These are phyloP conservation scores for Fragilariopsis cylindrus DNA, from an alignment of 108 stramenopile genomes.

Conservation along the genomic window DNA sequence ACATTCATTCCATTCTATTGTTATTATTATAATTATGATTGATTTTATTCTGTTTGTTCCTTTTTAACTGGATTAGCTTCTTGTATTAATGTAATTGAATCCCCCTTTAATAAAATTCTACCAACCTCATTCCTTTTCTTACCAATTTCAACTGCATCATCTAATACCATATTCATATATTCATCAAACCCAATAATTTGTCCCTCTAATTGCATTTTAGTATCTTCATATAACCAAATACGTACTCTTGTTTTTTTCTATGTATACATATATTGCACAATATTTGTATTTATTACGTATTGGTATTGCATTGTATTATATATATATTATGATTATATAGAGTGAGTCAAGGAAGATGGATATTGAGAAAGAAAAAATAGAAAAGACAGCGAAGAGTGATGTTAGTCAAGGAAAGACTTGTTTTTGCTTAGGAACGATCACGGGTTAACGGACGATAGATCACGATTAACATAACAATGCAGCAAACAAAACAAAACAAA, in stretches of 20 bases:
- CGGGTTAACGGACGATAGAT: too few relatives aligned
- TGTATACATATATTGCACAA: neutral
- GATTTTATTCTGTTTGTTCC: slow-evolving; percentile 14
- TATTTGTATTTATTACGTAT: neutral
- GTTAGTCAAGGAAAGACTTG: neutral
- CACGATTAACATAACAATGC: too few relatives aligned
- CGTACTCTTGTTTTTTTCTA: slow-evolving; percentile 91
- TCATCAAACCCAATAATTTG: slow-evolving; percentile 96
- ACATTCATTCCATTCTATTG: too few relatives aligned
- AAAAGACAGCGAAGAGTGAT: neutral
- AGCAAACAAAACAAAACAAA: neutral
- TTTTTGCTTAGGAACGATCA: too few relatives aligned
- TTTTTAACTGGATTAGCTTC: slow-evolving; percentile 53
- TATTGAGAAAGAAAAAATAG: too few relatives aligned
- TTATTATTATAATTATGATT: too few relatives aligned
- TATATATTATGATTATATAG: too few relatives aligned
- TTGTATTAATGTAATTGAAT: slow-evolving; percentile 96
- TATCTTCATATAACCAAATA: slow-evolving; percentile 98
- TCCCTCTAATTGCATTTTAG: slow-evolving; percentile 94
- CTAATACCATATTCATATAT: slow-evolving; percentile 97
- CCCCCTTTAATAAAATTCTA: slow-evolving; percentile 98
- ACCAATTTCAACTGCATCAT: slow-evolving; percentile 94
- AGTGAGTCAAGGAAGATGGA: too few relatives aligned
- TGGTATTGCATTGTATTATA: neutral
- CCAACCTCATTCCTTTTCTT: slow-evolving; percentile 75